phyloP scores from a whole-genome alignment of 805 yeast species.

The Alloascoidea hylecoeti region DNA sequence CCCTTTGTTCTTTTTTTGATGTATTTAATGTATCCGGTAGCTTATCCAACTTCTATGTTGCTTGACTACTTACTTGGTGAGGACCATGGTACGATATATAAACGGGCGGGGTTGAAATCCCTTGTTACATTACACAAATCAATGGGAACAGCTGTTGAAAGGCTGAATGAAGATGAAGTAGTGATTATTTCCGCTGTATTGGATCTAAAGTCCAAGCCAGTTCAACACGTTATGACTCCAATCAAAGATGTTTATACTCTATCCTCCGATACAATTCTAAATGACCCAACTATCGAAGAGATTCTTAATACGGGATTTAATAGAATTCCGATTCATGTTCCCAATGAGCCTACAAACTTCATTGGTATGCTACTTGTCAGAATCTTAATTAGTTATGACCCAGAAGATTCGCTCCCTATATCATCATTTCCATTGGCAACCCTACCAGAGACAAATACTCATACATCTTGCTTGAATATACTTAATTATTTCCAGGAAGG shows the following conservation, averaged over 20 bases:
- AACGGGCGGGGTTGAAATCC: slow-evolving; percentile 66
- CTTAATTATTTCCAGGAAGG: slow-evolving; percentile 79
- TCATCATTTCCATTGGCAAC: slow-evolving; percentile 75
- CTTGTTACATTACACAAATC: slow-evolving; percentile 68
- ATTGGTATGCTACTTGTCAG: slow-evolving; percentile 74
- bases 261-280: slow-evolving; percentile 54
- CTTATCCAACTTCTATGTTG: slow-evolving; percentile 59
- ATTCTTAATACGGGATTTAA: slow-evolving; percentile 75
- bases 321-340: slow-evolving; percentile 70
- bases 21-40: slow-evolving; percentile 68
- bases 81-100: slow-evolving; percentile 73
- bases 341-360: slow-evolving; percentile 64
- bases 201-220: slow-evolving; percentile 67
- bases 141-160: slow-evolving; percentile 53
- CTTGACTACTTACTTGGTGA: slow-evolving; percentile 63
- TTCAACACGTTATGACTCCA: slow-evolving; percentile 67
- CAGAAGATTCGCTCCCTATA: slow-evolving; percentile 69
- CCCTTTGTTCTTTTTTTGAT: slow-evolving; percentile 60
- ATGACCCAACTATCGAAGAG: slow-evolving; percentile 57
- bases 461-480: slow-evolving; percentile 67
- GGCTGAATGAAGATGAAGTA: slow-evolving; percentile 70
- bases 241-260: slow-evolving; percentile 61
- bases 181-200: slow-evolving; percentile 70
- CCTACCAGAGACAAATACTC: slow-evolving; percentile 63
- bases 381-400: slow-evolving; percentile 69